Percentiles rank a stretch among this genome's conserved stretches.
These are phyloP conservation scores for Quercus ilex DNA, from an alignment of 306 rosid genomes.

Conservation along the genomic window DNA sequence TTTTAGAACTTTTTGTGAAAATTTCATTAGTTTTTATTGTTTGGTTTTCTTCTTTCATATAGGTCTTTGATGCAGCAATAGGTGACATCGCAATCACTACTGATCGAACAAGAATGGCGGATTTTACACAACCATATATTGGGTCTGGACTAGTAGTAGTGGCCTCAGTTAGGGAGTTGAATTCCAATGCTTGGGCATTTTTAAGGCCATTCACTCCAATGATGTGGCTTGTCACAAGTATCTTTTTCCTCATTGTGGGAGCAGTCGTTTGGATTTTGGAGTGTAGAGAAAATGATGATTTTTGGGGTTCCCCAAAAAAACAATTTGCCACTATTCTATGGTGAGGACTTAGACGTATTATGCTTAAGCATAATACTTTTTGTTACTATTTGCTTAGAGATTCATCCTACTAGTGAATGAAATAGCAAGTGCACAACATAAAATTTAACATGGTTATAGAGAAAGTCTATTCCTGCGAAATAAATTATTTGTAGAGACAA, in stretches of 20 bases:
- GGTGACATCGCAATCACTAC: conserved; percentile 90
- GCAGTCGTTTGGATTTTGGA: conserved; percentile 88
- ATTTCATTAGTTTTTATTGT: conserved; percentile 9
- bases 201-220: conserved; percentile 63
- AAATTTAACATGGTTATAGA: too few relatives aligned
- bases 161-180: conserved; percentile 49
- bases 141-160: conserved; percentile 92
- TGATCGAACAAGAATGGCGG: conserved; percentile 74
- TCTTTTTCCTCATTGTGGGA: conserved; percentile 67
- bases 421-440: too few relatives aligned
- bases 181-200: conserved; percentile 79
- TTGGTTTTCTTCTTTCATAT: conserved; percentile 19
- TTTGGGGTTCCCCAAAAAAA: conserved; percentile 79
- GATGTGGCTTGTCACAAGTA: conserved; percentile 78
- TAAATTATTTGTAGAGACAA: too few relatives aligned
- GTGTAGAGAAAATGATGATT: conserved; percentile 79
- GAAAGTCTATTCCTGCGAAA: too few relatives aligned
- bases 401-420: too few relatives aligned
- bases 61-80: conserved; percentile 78
- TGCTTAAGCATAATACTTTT: too few relatives aligned
- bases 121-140: conserved; percentile 83
- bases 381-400: too few relatives aligned
- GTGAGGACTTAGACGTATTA: too few relatives aligned
- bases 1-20: conserved; percentile 21
- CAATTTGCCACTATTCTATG: conserved; percentile 32